Evolutionary conservation across 2,329 filamentous ascomycete genomes (phyloP), one percentile per base, ranked within the genome.

Genomic region (Botrytis byssoidea): DNA sequence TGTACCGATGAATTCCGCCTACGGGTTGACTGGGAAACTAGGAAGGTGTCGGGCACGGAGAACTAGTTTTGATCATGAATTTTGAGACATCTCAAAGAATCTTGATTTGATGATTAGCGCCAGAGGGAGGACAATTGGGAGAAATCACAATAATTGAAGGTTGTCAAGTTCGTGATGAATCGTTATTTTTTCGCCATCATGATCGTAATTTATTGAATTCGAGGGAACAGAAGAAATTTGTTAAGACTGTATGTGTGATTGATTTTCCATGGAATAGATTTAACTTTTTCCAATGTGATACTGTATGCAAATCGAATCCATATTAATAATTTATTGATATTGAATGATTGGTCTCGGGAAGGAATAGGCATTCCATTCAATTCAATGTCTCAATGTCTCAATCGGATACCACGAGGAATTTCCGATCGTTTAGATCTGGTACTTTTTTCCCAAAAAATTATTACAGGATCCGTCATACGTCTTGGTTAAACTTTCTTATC

Each of bases 291-390:
- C 25, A 63, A n/a, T 40, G 60, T 40, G 37, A 40, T 40, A 63
- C 60, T 18, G 37, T 55, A 55, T 55, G n/a, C 48, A 55, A 55
- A 63, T 40, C 35, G 25, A 25, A 40, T 16, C 37, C 35, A 18
- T 10, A 40, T n/a, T 42, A n/a, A 63, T 63, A 42, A 42, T 40
- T 16, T 63, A 63, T 63, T 42, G 25, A 63, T 63, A 42, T 63
- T 63, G 60, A 63, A n/a, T 63, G 60, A 63, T 40, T 42, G 60
- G 60, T 63, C 60, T 63, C 60, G 60, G 60, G 60, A 63, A 63
- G 60, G 20, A 40, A 40, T 63, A 63, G 60, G 60, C 22, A 60
- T 35, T 35, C 57, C 20, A 35, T 40, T 40, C 59, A n/a, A 61
- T 40, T 61, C 59, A 61, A 40, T 61, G 59, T 40, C 35, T 40